Conservation (phyloP, 2,329 filamentous ascomycete species). For the Fusarium concolor region DNA sequence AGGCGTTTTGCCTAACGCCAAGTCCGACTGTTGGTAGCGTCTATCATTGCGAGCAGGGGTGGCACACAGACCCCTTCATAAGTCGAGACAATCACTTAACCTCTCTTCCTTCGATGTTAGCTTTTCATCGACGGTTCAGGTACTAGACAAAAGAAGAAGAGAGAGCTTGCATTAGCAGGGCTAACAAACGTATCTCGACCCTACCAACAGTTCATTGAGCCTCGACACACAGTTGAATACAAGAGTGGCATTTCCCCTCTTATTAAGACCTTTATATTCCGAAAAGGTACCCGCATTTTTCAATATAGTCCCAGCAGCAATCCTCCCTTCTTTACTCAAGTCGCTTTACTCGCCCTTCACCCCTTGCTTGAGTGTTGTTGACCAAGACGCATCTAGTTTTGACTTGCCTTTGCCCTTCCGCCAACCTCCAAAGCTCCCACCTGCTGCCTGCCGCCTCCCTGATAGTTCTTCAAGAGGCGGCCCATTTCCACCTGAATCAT, state of each 20-base stretch:
- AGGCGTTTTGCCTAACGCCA: conserved; percentile 40
- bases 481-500: conserved; percentile 40
- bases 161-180: conserved; percentile 45
- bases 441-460: conserved; percentile 27
- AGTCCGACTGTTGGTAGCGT: conserved; percentile 45
- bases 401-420: conserved; percentile 27
- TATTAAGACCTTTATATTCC: conserved; percentile 39
- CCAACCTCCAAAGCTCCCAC: conserved; percentile 19
- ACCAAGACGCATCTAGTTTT: conserved; percentile 27
- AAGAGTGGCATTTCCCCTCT: conserved; percentile 49
- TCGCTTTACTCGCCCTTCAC: conserved; percentile 40
- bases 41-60: conserved; percentile 43
- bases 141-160: conserved; percentile 47
- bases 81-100: conserved; percentile 50
- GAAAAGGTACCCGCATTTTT: conserved; percentile 35
- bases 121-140: conserved; percentile 48
- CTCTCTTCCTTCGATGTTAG: conserved; percentile 43
- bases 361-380: conserved; percentile 24
- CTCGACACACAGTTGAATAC: conserved; percentile 46
- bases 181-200: conserved; percentile 36
- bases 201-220: conserved; percentile 33
- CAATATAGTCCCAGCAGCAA: conserved; percentile 31
- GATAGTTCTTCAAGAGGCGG: conserved; percentile 41
- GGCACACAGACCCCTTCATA: conserved; percentile 51
- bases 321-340: conserved; percentile 45